Evolutionary conservation across 2,329 filamentous ascomycete species (phyloP), one percentile per base, ranked within the genome.

Genomic region (Alternaria brassicicola): DNA sequence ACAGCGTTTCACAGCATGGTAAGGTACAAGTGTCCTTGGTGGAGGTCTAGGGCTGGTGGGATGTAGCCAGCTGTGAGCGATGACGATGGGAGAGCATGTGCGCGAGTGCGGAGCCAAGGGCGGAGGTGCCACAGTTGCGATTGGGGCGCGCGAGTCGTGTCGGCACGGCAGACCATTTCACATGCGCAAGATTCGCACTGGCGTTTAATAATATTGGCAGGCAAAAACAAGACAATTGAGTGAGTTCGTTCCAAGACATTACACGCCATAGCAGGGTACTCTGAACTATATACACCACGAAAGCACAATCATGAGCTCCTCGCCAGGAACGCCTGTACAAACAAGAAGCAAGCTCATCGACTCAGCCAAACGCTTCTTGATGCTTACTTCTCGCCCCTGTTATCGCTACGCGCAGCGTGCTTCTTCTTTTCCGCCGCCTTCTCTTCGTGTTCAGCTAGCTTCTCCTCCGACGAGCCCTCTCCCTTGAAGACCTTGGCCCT

Each of bases 401-500:
- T 35, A 19, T 67, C 68, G 31, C 56, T 62, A 33, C 59, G 57
- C 25, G 68, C 67, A 17, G 64, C 67, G n/a, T 66, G 54, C 63
- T 72, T 68, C 58, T 68, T 66, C 59, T 66, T 63, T 39, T 54
- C 59, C 0, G 52, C 60, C 26, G 60, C 58, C 8, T 64, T 70
- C 50, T 68, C 67, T 59, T 78, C 74, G 39, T 76, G 71, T 36
- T 74, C 55, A 5, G 70, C 64, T 33, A 77, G 63, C 23, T 61
- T 67, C 19, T 74, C 67, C 61, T 73, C 66, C 0, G 70, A 66
- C 2, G 57, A 52, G 8, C 61, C 61, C 46, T 63, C 56, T 2
- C 73, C 66, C 23, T 84, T 78, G 61, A 88, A 78, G 38, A 81
- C 80, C 70, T 80, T 77, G 35, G 84, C 76, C 31, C 81, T 76